A percentile compares a stretch with the other conserved stretches of the same genome.
Evolutionary conservation across 345 rosid species (phyloP).

Genomic region (Eucalyptus cloeziana): DNA sequence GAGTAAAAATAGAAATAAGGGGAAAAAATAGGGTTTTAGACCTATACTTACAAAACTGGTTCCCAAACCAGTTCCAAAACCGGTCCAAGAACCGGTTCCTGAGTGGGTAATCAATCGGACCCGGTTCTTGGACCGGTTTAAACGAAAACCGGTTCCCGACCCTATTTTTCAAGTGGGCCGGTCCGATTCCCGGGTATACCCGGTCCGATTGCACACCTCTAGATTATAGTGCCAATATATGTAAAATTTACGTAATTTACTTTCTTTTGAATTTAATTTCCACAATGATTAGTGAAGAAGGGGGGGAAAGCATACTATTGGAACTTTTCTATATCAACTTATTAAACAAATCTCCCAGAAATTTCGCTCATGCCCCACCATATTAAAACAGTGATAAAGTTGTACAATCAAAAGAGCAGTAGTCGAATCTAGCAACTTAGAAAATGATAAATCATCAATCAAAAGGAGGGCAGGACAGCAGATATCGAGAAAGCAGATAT

Average conservation of each 20-base stretch:
- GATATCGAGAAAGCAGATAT: neutral
- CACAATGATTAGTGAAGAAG: neutral
- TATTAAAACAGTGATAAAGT: neutral
- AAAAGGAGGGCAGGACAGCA: neutral
- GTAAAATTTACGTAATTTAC: neutral
- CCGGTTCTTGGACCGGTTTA: fast-evolving
- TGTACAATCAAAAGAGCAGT: neutral
- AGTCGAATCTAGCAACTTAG: neutral
- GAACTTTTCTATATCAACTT: neutral
- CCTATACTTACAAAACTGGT: fast-evolving
- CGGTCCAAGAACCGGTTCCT: fast-evolving
- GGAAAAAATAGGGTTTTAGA: fast-evolving
- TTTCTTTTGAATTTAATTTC: neutral
- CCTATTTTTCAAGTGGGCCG: fast-evolving
- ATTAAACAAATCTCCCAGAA: neutral
- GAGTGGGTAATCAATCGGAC: fast-evolving
- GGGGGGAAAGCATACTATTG: neutral
- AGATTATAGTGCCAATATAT: neutral
- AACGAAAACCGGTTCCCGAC: no score
- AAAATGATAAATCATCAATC: neutral
- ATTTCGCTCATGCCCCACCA: neutral
- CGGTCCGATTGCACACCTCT: no score
- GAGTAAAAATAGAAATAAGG: no score
- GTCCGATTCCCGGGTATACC: fast-evolving
- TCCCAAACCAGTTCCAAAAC: no score